A percentile compares a stretch with the other conserved stretches of the same genome.
phyloP scores from a whole-genome alignment of 2,329 filamentous ascomycete species.

The Elsinoe australis region DNA sequence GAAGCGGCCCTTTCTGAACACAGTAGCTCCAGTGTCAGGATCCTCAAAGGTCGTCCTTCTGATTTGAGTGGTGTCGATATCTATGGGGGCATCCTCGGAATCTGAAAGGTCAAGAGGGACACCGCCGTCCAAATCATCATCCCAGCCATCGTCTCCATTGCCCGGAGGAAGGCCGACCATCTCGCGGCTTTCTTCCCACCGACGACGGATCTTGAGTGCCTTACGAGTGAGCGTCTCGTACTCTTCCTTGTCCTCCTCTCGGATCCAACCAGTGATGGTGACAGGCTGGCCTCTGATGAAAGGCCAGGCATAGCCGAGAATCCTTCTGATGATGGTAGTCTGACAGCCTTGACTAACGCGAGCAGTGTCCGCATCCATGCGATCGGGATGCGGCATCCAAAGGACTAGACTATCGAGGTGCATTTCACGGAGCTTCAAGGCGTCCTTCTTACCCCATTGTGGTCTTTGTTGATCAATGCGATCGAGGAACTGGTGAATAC shows the following conservation, averaged over 20 bases:
- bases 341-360: background rate
- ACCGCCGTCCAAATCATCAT: no score
- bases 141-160: no score
- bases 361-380: background rate
- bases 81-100: no score
- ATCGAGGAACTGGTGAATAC: background rate
- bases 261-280: background rate
- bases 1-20: no score
- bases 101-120: no score
- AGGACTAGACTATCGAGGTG: constrained; percentile 1
- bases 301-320: constrained; percentile 8
- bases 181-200: no score
- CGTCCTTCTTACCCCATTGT: background rate
- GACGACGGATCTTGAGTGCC: background rate
- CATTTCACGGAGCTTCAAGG: background rate
- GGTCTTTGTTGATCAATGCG: background rate
- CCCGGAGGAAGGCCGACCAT: no score
- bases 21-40: no score
- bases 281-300: constrained; percentile 3
- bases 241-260: constrained; percentile 3
- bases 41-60: no score
- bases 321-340: background rate
- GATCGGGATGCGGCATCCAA: background rate
- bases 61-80: no score
- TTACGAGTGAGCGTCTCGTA: background rate